These are phyloP conservation scores for Debaryomyces coudertii DNA, from an alignment of 1,139 yeast genomes.

Conservation along the genomic window DNA sequence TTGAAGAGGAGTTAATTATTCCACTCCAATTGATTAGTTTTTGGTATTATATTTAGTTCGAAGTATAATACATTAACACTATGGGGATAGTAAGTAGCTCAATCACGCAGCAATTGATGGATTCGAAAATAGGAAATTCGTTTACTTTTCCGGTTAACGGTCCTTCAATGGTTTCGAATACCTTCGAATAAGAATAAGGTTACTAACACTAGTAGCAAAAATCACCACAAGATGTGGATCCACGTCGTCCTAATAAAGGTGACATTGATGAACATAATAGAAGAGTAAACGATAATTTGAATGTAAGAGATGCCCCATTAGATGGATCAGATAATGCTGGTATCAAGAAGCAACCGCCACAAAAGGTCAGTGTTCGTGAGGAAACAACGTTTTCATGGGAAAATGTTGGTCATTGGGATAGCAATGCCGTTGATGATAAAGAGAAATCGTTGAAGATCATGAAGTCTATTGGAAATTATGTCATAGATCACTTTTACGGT, in stretches of 20 bases:
- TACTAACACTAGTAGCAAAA: conserved; percentile 11
- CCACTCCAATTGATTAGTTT: conserved; percentile 7
- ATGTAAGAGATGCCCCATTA: conserved; percentile 23
- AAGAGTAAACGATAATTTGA: conserved; percentile 18
- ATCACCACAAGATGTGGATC: conserved; percentile 12
- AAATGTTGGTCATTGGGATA: conserved; percentile 47
- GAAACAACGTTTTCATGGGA: conserved; percentile 45
- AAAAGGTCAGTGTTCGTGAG: conserved; percentile 31
- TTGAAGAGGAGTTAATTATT: background rate
- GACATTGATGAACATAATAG: conserved; percentile 38
- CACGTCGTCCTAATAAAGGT: conserved; percentile 24
- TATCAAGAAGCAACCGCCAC: conserved; percentile 17
- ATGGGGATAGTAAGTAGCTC: conserved; percentile 9
- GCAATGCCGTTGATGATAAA: conserved; percentile 28
- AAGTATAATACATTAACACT: conserved; percentile 5
- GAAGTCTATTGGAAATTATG: conserved; percentile 55
- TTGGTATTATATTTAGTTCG: conserved; percentile 5
- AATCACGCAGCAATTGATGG: background rate
- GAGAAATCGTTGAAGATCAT: conserved; percentile 26
- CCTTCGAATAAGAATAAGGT: background rate
- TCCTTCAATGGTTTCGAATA: background rate
- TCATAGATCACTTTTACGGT: conserved; percentile 66
- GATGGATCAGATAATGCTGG: conserved; percentile 25
- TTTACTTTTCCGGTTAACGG: background rate
- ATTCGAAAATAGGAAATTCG: background rate